Evolutionary conservation across 345 rosid genomes (phyloP).

Genomic region (Corymbia maculata): DNA sequence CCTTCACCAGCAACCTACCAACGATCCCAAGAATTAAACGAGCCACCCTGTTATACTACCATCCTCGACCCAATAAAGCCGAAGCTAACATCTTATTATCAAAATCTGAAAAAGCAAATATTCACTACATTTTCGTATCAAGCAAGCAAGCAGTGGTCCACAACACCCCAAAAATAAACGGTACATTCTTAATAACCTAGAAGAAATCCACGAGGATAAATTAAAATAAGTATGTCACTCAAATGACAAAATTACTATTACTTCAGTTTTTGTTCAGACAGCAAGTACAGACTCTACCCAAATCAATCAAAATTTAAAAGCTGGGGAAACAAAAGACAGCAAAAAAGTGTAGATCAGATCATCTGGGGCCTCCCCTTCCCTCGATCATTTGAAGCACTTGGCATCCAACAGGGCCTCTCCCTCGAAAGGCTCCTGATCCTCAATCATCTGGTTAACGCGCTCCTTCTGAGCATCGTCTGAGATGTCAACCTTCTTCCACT

Average conservation of each 20-base stretch:
- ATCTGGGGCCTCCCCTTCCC: background rate
- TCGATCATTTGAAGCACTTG: slow-evolving; percentile 82
- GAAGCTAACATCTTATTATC: background rate
- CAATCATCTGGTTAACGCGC: slow-evolving; percentile 92
- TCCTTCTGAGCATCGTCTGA: slow-evolving; percentile 84
- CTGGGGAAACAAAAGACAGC: background rate
- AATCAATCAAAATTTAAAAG: background rate
- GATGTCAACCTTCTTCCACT: slow-evolving; percentile 85
- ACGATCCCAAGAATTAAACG: background rate
- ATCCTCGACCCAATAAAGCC: background rate
- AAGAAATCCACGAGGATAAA: background rate
- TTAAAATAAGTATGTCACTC: background rate
- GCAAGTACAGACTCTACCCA: background rate
- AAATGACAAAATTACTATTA: background rate
- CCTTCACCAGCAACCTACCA: background rate
- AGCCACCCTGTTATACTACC: background rate
- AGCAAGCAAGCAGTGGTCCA: background rate
- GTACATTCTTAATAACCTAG: background rate
- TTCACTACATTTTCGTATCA: background rate
- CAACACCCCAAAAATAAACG: background rate
- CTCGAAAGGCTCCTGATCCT: slow-evolving; percentile 88
- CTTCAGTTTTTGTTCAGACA: background rate
- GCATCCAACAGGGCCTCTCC: slow-evolving; percentile 93
- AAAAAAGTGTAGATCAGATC: background rate
- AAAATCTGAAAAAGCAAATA: background rate